A percentile compares a stretch with the other conserved stretches of the same genome.
Conservation (phyloP, 345 rosid species). For the rapeseed (Brassica napus) region DNA sequence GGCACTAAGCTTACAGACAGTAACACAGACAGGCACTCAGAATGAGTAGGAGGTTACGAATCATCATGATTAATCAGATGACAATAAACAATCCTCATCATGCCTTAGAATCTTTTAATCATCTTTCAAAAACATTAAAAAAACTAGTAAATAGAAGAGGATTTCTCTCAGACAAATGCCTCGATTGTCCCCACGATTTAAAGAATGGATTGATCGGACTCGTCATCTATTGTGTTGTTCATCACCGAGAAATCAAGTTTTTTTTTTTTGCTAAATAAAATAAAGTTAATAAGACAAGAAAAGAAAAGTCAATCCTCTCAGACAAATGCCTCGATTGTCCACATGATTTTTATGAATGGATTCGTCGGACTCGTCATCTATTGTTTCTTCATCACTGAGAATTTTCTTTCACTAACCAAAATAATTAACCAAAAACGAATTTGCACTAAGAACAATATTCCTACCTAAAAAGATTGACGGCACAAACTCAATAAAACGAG, state of each 20-base stretch:
- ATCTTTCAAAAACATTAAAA: no score
- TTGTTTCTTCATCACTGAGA: slow-evolving; percentile 54
- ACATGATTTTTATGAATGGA: slow-evolving; percentile 56
- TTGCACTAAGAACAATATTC: no score
- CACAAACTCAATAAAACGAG: no score
- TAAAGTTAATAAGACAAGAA: neutral
- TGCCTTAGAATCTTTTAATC: slow-evolving; percentile 3
- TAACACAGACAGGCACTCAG: slow-evolving; percentile 44
- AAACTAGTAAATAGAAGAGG: neutral
- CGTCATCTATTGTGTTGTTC: slow-evolving; percentile 60
- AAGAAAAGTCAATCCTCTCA: slow-evolving; percentile 44
- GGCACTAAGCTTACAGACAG: no score
- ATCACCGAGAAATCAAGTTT: slow-evolving; percentile 47
- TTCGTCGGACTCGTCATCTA: slow-evolving; percentile 70
- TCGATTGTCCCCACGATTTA: slow-evolving; percentile 63
- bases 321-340: slow-evolving; percentile 78
- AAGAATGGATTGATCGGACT: slow-evolving; percentile 67
- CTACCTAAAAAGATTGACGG: no score
- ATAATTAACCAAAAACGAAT: no score
- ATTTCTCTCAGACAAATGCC: slow-evolving; percentile 76
- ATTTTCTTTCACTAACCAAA: neutral
- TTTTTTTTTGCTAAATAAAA: neutral
- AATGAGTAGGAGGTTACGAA: slow-evolving; percentile 58
- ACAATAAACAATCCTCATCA: slow-evolving; percentile 46
- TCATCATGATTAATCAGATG: slow-evolving; percentile 39